Base-by-base conservation (phyloP, 768 basidiomycete genomes). In the Suillus subalutaceus region DNA sequence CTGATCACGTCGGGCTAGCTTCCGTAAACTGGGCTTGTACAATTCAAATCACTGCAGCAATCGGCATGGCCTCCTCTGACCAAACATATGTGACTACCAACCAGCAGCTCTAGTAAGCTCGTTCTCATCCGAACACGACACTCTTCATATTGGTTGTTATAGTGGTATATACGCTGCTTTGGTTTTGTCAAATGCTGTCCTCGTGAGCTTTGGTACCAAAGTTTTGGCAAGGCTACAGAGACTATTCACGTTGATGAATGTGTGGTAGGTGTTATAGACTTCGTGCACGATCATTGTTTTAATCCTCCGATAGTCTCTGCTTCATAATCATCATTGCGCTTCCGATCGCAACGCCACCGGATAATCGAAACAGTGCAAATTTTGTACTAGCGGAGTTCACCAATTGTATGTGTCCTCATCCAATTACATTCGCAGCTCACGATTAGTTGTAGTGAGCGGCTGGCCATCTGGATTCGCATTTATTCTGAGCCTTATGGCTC, bases 321-420 rank as follows among this genome's bases (percentile, higher is more conserved):
- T 32, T 65, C 16, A 79, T 80, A 13, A 70, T 80, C 23, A 79
- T 83, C 53, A 77, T 83, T 56, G 82, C 79, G 16, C 71, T 83
- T 0, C 82, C 82, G 72, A 75, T 64, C 77, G 79, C 60, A 79
- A 67, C 62, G 1, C 23, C 50, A 8, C 7, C 50, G 1, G 50
- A 52, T 52, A 8, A 7, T 52, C 50, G 50, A 26, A 83, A 83
- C 66, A 69, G 76, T 13, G 79, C 80, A 5, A 69, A 68, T 5
- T 82, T 78, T 65, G 81, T 80, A 20, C 71, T 82, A 37, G 79
- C 77, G 3, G 69, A 71, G 18, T 80, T 78, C 63, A 72, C 72
- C 40, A 82, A 81, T 66, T 52, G 78, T 78, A 59, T 30, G 72
- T 63, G 15, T 26, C 6, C 3, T 15, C 23, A 6, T 15, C n/a